Base-by-base conservation (phyloP, 2,329 filamentous ascomycete genomes). In the Diatrype stigma region DNA sequence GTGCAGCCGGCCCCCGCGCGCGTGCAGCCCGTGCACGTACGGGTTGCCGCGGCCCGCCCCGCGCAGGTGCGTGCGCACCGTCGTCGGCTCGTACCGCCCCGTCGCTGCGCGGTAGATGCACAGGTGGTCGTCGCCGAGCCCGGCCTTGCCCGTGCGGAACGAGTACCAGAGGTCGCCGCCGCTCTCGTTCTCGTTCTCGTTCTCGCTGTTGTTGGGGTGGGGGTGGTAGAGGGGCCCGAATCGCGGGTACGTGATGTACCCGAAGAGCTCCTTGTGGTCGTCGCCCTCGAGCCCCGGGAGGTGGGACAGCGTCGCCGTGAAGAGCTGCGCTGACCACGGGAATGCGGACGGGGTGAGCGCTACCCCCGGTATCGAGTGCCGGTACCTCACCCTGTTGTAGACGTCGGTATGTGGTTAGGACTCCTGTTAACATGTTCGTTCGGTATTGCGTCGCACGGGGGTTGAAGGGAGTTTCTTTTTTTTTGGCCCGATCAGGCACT, bases 41-140 rank as follows among this genome's bases (percentile, higher is more conserved):
- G 76, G 75, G 60, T 77, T 79, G 61, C 74, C 77, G n/a, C n/a
- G n/a, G 40, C 67, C 62, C 22, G 72, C 60, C 28, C 76, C 76
- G 66, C 93, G 82, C 70, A 73, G 73, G 46, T 64, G 61, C 51
- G 63, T 65, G 56, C 68, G n/a, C n/a, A n/a, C n/a, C n/a, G n/a
- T n/a, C n/a, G n/a, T n/a, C n/a, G n/a, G 65, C 11, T 57, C 61
- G 66, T 72, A 78, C n/a, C 55, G 55, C 1, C 69, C 67, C 0
- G 62, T 56, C 0, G 57, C 57, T 2, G 67, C 58, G 14, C 63
- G 66, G 60, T 79, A 79, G 7, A 71, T 59, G 60, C 74, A 74
- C 7, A 79, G 64, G 51, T 74, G 75, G 46, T 75, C 74, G 50
- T 77, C 74, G 12, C 75, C 75, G 0, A 77, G 67, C 11, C 76